Evolutionary conservation across 768 basidiomycete genomes (phyloP).

Genomic region (Xerocomellus amylosporus): DNA sequence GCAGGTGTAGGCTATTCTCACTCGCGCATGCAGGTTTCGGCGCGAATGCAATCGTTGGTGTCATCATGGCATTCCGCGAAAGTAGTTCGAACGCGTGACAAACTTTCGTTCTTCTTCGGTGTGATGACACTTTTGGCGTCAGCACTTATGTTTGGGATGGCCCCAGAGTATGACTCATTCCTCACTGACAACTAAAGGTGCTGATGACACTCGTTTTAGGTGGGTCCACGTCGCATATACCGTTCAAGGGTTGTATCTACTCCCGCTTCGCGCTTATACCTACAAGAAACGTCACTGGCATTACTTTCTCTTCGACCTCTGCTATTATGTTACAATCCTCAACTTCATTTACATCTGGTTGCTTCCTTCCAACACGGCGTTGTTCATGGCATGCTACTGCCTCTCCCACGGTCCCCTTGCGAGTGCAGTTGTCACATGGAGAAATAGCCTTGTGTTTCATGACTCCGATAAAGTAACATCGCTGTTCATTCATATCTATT

Average conservation of each 20-base stretch:
- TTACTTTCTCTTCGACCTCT: slow-evolving; percentile 90
- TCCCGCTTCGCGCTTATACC: slow-evolving; percentile 76
- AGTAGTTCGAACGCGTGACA: slow-evolving; percentile 77
- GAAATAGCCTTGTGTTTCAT: slow-evolving; percentile 98
- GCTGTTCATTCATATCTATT: slow-evolving; percentile 92
- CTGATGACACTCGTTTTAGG: slow-evolving; percentile 38
- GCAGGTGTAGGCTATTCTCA: slow-evolving; percentile 2
- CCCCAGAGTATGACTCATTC: slow-evolving; percentile 63
- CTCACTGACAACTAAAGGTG: neutral
- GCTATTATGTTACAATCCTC: slow-evolving; percentile 91
- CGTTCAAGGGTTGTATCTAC: slow-evolving; percentile 67
- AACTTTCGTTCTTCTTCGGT: slow-evolving; percentile 89
- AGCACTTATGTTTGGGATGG: slow-evolving; percentile 83
- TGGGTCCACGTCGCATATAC: slow-evolving; percentile 92
- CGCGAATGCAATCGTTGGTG: slow-evolving; percentile 73
- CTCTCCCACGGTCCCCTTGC: slow-evolving; percentile 89
- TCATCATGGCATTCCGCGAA: slow-evolving; percentile 92
- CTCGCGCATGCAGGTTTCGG: slow-evolving; percentile 57
- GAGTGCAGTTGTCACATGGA: slow-evolving; percentile 96
- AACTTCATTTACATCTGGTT: slow-evolving; percentile 92
- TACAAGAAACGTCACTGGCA: slow-evolving; percentile 96
- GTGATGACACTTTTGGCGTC: slow-evolving; percentile 87
- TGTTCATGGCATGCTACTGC: slow-evolving; percentile 92
- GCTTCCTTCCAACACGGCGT: slow-evolving; percentile 66
- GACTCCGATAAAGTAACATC: slow-evolving; percentile 95